These are phyloP conservation scores for Fusarium poae DNA, from an alignment of 2,329 filamentous ascomycete species.

Conservation along the genomic window DNA sequence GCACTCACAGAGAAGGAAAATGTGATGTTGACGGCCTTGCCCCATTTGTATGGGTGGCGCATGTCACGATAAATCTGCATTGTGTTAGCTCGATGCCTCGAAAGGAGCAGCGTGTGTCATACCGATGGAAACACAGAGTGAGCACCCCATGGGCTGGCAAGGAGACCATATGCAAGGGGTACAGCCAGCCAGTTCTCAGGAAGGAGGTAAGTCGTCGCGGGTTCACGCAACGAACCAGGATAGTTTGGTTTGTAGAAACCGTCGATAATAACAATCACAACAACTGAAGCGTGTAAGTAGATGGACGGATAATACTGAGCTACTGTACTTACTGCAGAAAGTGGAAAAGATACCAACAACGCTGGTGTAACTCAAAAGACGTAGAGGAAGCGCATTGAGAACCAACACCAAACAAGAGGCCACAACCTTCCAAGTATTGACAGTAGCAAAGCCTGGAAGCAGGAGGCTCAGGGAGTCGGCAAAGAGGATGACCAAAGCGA, in stretches of 20 bases:
- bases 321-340: conserved; percentile 78
- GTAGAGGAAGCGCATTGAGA: conserved; percentile 85
- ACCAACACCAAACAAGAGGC: conserved; percentile 84
- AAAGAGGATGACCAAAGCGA: conserved; percentile 92
- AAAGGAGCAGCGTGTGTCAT: conserved; percentile 32
- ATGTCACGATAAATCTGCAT: conserved; percentile 71
- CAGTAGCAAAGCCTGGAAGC: conserved; percentile 74
- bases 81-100: conserved; percentile 7
- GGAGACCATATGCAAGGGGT: conserved; percentile 87
- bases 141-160: conserved; percentile 81
- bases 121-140: conserved; percentile 84
- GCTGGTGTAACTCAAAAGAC: conserved; percentile 88
- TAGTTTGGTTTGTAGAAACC: conserved; percentile 84
- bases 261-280: conserved; percentile 84
- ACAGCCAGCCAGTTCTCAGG: conserved; percentile 89
- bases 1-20: conserved; percentile 83
- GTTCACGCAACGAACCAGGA: conserved; percentile 86
- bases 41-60: conserved; percentile 84
- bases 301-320: background rate
- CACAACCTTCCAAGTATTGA: conserved; percentile 85
- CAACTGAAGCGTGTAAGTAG: conserved; percentile 66
- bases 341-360: conserved; percentile 93
- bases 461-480: conserved; percentile 87
- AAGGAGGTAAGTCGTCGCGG: conserved; percentile 83
- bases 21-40: conserved; percentile 78